Evolutionary conservation across 305 asterid genomes (phyloP).

Genomic region (Fraxinus platypoda): DNA sequence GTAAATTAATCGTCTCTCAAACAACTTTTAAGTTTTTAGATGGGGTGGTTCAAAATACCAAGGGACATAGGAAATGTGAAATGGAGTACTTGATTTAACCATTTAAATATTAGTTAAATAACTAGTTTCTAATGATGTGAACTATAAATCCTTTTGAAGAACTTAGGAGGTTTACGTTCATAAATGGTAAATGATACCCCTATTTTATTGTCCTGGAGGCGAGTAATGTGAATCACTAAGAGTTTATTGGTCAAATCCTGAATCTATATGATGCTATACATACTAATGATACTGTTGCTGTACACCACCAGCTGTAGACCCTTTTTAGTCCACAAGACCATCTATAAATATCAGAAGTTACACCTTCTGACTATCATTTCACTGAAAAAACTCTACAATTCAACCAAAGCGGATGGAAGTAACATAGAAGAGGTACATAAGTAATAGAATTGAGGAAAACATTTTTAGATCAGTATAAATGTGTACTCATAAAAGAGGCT

Average conservation of each 20-base stretch:
- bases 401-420: neutral
- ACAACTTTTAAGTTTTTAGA: neutral
- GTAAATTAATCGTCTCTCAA: neutral
- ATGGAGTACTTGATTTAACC: neutral
- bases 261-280: neutral
- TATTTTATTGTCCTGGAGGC: neutral
- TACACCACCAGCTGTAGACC: neutral
- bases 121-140: neutral
- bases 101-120: neutral
- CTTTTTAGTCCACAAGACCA: neutral
- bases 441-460: neutral
- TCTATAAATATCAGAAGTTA: neutral
- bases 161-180: neutral
- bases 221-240: neutral
- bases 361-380: neutral
- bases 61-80: neutral
- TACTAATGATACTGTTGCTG: neutral
- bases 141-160: neutral
- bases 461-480: neutral
- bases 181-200: neutral
- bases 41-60: neutral
- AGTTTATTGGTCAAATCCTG: neutral
- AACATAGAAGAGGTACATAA: neutral
- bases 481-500: neutral
- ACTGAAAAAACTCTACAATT: neutral